These are phyloP conservation scores for Puya raimondii DNA, from an alignment of 176 grass and related monocot genomes.

Conservation along the genomic window DNA sequence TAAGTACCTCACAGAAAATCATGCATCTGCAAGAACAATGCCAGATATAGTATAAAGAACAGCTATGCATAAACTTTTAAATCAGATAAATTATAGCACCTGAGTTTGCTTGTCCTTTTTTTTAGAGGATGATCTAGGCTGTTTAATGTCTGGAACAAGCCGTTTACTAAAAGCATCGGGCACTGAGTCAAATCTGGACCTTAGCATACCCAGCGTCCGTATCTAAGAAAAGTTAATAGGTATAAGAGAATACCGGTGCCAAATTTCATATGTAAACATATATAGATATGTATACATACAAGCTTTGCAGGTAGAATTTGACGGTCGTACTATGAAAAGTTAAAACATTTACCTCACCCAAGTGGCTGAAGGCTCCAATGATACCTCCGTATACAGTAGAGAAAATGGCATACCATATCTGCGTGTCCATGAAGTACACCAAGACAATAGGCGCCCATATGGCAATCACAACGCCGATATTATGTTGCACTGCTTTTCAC, in stretches of 20 bases:
- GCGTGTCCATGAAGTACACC: conserved; percentile 99
- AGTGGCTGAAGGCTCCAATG: conserved; percentile 77
- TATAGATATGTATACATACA: not conserved
- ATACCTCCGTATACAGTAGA: conserved; percentile 90
- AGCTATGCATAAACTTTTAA: no score
- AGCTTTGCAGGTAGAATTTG: conserved; percentile 1
- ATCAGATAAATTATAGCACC: conserved; percentile 14
- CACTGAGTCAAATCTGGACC: conserved; percentile 74
- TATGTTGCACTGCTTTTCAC: conserved; percentile 62
- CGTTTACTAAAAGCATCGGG: conserved; percentile 43
- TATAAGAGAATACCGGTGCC: conserved; percentile 7
- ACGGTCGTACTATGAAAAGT: conserved; percentile 8
- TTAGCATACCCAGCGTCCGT: conserved; percentile 84
- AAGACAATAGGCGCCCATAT: conserved; percentile 93
- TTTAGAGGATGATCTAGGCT: not conserved
- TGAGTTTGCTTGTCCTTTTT: conserved; percentile 2
- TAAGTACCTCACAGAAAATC: no score
- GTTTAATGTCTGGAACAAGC: conserved; percentile 36
- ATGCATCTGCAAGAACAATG: no score
- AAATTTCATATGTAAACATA: not conserved
- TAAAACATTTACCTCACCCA: conserved; percentile 76
- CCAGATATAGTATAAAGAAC: no score
- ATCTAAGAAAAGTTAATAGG: conserved; percentile 50
- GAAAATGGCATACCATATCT: conserved; percentile 99
- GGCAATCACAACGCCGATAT: conserved; percentile 74